phyloP scores from a whole-genome alignment of 495 filamentous ascomycete genomes.

The Hypoxylon intermedium region DNA sequence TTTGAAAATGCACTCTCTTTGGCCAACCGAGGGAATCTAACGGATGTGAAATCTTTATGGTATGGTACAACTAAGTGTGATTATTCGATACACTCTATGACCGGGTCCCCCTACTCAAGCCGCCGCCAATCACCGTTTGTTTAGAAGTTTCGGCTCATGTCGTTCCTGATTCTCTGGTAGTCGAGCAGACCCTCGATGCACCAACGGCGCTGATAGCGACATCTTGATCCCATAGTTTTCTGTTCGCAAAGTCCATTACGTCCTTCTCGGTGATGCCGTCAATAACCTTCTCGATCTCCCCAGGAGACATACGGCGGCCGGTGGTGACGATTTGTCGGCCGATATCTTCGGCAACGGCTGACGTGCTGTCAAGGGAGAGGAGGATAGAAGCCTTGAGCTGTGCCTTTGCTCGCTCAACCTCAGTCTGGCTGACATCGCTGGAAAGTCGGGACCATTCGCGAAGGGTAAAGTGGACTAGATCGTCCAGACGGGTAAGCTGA shows the following conservation, averaged over 20 bases:
- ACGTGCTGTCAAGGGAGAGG: constrained; percentile 95
- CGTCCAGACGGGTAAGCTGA: constrained; percentile 83
- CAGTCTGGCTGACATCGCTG: constrained; percentile 81
- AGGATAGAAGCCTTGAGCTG: constrained; percentile 99
- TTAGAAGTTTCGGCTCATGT: constrained; percentile 84
- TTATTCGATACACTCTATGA: constrained; percentile 49
- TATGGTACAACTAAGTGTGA: constrained; percentile 45
- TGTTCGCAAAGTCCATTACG: constrained; percentile 90
- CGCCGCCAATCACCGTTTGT: constrained; percentile 19
- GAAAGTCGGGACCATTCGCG: constrained; percentile 97
- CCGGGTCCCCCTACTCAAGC: constrained; percentile 24
- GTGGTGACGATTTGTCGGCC: constrained; percentile 98
- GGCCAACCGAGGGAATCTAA: constrained; percentile 30
- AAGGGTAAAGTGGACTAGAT: constrained; percentile 96
- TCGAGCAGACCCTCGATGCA: constrained; percentile 88
- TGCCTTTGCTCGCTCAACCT: constrained; percentile 97
- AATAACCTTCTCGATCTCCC: constrained; percentile 92
- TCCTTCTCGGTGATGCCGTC: constrained; percentile 92
- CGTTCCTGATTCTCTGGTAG: constrained; percentile 85
- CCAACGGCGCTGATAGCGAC: constrained; percentile 91
- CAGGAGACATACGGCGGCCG: constrained; percentile 84
- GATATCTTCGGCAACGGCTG: constrained; percentile 96
- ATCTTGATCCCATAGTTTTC: constrained; percentile 96
- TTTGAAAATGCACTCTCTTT: too few relatives aligned
- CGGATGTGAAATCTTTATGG: constrained; percentile 43